These are phyloP conservation scores for Boletus sensibilis DNA, from an alignment of 768 basidiomycete genomes.

Conservation along the genomic window DNA sequence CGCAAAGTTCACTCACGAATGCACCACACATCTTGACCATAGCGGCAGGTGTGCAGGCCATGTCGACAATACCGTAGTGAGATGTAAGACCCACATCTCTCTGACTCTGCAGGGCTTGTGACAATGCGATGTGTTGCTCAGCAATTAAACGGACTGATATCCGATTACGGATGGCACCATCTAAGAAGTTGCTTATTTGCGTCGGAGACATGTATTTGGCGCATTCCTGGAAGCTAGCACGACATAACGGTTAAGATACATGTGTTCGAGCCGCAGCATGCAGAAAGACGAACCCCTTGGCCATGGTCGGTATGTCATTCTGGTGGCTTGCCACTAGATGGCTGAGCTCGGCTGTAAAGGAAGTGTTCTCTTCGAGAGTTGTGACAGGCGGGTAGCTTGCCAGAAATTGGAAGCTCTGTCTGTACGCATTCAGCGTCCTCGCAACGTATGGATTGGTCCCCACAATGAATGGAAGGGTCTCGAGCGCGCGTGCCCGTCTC, in stretches of 20 bases:
- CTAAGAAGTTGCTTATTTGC: slow-evolving; percentile 78
- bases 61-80: slow-evolving; percentile 73
- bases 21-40: slow-evolving; percentile 80
- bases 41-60: slow-evolving; percentile 63
- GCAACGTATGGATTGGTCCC: slow-evolving; percentile 88
- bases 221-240: slow-evolving; percentile 77
- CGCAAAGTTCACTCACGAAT: slow-evolving; percentile 83
- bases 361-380: slow-evolving; percentile 65
- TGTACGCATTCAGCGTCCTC: slow-evolving; percentile 64
- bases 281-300: slow-evolving; percentile 65
- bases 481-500: slow-evolving; percentile 69
- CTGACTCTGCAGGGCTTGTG: slow-evolving; percentile 57
- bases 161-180: slow-evolving; percentile 81
- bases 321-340: slow-evolving; percentile 73
- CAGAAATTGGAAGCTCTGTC: slow-evolving; percentile 66
- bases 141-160: slow-evolving; percentile 87
- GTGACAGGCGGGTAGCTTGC: slow-evolving; percentile 65
- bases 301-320: slow-evolving; percentile 88
- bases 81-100: slow-evolving; percentile 30
- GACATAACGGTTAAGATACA: not conserved
- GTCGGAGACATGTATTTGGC: slow-evolving; percentile 77
- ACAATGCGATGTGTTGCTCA: slow-evolving; percentile 87
- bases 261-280: not conserved
- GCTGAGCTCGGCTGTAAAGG: slow-evolving; percentile 67
- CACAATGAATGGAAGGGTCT: slow-evolving; percentile 81